These are phyloP conservation scores for Saccharomycopsis amapae DNA, from an alignment of 805 yeast species.

Conservation along the genomic window DNA sequence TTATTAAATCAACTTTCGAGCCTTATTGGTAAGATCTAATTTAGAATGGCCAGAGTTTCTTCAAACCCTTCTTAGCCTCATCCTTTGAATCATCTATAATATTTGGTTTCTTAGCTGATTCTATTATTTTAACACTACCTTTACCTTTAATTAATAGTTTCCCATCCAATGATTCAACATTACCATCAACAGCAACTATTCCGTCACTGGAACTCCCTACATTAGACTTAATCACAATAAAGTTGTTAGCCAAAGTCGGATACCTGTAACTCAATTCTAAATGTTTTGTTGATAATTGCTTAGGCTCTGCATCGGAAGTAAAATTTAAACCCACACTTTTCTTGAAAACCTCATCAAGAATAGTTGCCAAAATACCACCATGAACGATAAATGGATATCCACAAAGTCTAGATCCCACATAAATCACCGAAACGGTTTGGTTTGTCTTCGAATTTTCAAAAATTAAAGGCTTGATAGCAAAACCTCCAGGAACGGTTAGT, in stretches of 20 bases:
- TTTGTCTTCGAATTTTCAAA: slow-evolving; percentile 40
- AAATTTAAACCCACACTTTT: slow-evolving; percentile 38
- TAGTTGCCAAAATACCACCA: slow-evolving; percentile 81
- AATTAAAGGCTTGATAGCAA: slow-evolving; percentile 65
- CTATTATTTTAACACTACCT: neutral
- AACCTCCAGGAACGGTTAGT: slow-evolving; percentile 68
- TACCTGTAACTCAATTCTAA: slow-evolving; percentile 48
- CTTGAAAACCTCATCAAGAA: slow-evolving; percentile 70
- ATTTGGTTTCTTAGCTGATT: neutral
- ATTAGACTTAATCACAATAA: slow-evolving; percentile 56
- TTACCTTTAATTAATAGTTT: slow-evolving; percentile 49
- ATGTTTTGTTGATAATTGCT: slow-evolving; percentile 21
- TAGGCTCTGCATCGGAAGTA: slow-evolving; percentile 27
- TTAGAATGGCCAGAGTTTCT: slow-evolving; percentile 2
- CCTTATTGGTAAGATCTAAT: too few relatives aligned
- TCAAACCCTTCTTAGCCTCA: neutral
- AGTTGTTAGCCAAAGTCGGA: slow-evolving; percentile 76
- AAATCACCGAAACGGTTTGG: slow-evolving; percentile 61
- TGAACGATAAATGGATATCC: slow-evolving; percentile 87
- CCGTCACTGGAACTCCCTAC: slow-evolving; percentile 28
- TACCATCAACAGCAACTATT: slow-evolving; percentile 40
- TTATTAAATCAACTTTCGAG: neutral
- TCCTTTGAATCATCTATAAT: slow-evolving; percentile 1
- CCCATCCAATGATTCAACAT: slow-evolving; percentile 47
- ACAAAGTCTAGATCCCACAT: slow-evolving; percentile 68